These are phyloP conservation scores for Mucor sp. DNA, from an alignment of 371 early-diverging fungal genomes.

Conservation along the genomic window DNA sequence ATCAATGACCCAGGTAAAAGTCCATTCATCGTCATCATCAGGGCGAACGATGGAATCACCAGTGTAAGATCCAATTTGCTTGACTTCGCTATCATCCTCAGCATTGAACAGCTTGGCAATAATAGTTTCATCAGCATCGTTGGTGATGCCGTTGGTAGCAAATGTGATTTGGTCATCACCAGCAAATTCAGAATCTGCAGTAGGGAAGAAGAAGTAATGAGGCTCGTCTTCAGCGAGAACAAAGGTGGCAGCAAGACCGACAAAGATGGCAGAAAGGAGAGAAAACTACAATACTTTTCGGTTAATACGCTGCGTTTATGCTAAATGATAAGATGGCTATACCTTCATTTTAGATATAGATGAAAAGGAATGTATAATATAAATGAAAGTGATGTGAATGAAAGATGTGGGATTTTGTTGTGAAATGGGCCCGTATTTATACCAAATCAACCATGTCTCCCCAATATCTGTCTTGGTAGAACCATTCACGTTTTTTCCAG, in stretches of 20 bases:
- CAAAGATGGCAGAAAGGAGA: not conserved
- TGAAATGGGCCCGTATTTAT: not conserved
- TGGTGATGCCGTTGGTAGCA: constrained; percentile 3
- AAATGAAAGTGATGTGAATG: not conserved
- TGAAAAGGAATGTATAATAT: not conserved
- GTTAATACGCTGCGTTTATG: not conserved
- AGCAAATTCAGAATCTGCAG: not conserved
- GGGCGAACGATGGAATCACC: not conserved
- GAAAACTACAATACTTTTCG: constrained; percentile 20
- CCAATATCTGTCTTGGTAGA: not conserved
- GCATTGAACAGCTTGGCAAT: constrained; percentile 6
- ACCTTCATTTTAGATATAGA: not conserved
- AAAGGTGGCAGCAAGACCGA: not conserved
- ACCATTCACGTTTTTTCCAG: not conserved
- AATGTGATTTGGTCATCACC: not conserved
- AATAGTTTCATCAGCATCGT: constrained; percentile 13
- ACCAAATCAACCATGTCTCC: not conserved
- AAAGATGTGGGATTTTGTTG: not conserved
- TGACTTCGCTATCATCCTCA: not conserved
- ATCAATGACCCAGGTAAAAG: constrained; percentile 17
- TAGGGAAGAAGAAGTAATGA: constrained; percentile 1
- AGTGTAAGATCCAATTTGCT: constrained; percentile 5
- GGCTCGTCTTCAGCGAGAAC: constrained; percentile 7
- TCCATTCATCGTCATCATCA: constrained; percentile 5
- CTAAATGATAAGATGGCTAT: not conserved